Base-by-base conservation (phyloP, 805 yeast species). In the Suhomyces kilbournensis region DNA sequence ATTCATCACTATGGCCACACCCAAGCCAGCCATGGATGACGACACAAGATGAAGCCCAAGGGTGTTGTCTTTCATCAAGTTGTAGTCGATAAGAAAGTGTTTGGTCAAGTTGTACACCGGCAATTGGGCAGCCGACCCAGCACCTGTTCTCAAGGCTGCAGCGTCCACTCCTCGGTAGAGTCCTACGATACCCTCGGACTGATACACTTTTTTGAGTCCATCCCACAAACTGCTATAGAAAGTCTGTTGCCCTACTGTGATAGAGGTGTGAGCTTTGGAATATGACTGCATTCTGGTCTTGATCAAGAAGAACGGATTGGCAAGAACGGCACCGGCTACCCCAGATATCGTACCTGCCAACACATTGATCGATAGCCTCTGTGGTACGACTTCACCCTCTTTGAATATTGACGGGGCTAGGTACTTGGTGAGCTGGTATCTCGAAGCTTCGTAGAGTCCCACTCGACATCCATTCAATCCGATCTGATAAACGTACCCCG, bases 261-360 rank as follows among this genome's bases (percentile, higher is more conserved):
- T 59, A 3, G 56, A 53, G 8, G 55, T 45, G 54, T 85, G 74
- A 2, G 73, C 63, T 9, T 78, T 79, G 15, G 96, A 87, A 69
- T 83, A 94, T 2, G 97, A 88, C 74, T 94, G 99, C 96, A 94
- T 90, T 76, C 99, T 81, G 1, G 97, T 96, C 74, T 94, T 94
- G 59, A 94, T 84, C 59, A 94, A 79, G 67, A 89, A 94, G 65
- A 94, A 81, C 9, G 99, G 99, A 2, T 97, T 90, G 4, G 97
- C 97, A 38, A 88, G 61, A 26, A 87, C 72, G 15, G 97, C 97
- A 53, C 98, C 99, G 44, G 90, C 84, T 20, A 86, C 80, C 52
- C 99, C 99, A 2, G 96, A 85, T 3, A 81, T 58, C 7, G 89
- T 88, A 58, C 98, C 99, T 0, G 96, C 79, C 32, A 77, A 64